Base-by-base conservation (phyloP, 306 rosid genomes). In the Castanopsis chinensis region DNA sequence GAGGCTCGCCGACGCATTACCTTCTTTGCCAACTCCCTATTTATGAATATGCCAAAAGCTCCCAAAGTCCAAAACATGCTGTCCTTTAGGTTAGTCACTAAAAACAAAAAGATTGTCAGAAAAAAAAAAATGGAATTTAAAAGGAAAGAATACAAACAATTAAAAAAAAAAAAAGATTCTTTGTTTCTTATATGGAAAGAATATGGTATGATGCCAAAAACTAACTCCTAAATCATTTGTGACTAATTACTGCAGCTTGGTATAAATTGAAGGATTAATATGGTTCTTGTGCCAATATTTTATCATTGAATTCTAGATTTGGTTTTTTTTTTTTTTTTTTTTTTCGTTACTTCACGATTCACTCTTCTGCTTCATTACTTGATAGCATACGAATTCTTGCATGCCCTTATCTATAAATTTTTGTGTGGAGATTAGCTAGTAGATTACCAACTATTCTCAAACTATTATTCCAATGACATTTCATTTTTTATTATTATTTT, bases 1-100 rank as follows among this genome's bases (percentile, higher is more conserved):
- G 99, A 95, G 4, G 99, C 99, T 77, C 97, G 99, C 69, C 92
- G 99, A 32, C 98, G 98, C 69, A 95, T 93, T 71, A 95, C 99
- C 37, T 95, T 95, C 88, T 95, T 95, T 86, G 99, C 99, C 1
- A 95, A 95, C 79, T 95, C 99, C 76, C 88, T 95, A 54, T 95
- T 93, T 79, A 95, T 95, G 99, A 91, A 87, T 74, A 95, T 95
- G 97, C 98, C 97, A 55, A 83, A 49, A 69, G 98, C 99, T 80
- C 99, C 99, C 35, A 88, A 86, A 92, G 98, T 95, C 63, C 91
- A 82, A 41, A 88, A 90, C 81, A 95, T 92, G 98, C 84, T 95
- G 77, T 93, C 99, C 74, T 95, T 95, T 86, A 92, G 99, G 98
- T 95, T 72, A 69, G 93, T 87, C 75, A 76, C 57, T 54, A 64